phyloP scores from a whole-genome alignment of 2,329 filamentous ascomycete genomes.

The Alternaria sp. region DNA sequence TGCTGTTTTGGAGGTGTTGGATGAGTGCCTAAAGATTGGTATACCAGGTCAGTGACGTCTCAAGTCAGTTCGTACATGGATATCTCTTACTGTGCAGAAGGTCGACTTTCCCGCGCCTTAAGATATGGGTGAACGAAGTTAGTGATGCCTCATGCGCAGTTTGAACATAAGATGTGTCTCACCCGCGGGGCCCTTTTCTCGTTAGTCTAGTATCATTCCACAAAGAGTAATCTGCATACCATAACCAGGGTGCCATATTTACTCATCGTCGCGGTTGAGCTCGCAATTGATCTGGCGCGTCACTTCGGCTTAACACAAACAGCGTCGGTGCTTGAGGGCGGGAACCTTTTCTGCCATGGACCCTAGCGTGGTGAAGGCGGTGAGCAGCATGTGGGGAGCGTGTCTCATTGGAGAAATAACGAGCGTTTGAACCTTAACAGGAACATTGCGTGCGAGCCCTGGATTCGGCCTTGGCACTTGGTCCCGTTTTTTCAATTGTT shows the following conservation, averaged over 20 bases:
- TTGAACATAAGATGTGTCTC: too few relatives aligned
- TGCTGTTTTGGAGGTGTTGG: conserved; percentile 87
- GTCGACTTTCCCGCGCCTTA: too few relatives aligned
- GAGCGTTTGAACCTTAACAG: too few relatives aligned
- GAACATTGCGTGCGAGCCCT: too few relatives aligned
- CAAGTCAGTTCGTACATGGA: too few relatives aligned
- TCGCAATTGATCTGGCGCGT: conserved; percentile 5
- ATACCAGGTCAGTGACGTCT: too few relatives aligned
- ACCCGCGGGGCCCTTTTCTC: conserved; percentile 60
- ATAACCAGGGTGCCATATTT: conserved; percentile 96
- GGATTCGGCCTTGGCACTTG: too few relatives aligned
- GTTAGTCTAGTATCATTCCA: conserved; percentile 6
- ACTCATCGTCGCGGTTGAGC: conserved; percentile 67
- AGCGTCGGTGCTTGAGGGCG: neutral
- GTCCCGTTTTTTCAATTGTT: too few relatives aligned
- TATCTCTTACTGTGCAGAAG: conserved; percentile 70
- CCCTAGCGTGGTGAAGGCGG: neutral
- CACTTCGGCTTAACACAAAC: conserved; percentile 1
- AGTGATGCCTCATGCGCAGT: too few relatives aligned
- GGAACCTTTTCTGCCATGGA: conserved; percentile 17
- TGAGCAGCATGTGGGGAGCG: conserved; percentile 10
- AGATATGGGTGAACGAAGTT: too few relatives aligned
- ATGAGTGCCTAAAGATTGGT: conserved; percentile 55
- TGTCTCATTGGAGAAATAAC: too few relatives aligned
- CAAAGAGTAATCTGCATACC: conserved; percentile 51